Evolutionary conservation across 2,329 filamentous ascomycete species (phyloP).

Genomic region (Albifimbria verrucaria): DNA sequence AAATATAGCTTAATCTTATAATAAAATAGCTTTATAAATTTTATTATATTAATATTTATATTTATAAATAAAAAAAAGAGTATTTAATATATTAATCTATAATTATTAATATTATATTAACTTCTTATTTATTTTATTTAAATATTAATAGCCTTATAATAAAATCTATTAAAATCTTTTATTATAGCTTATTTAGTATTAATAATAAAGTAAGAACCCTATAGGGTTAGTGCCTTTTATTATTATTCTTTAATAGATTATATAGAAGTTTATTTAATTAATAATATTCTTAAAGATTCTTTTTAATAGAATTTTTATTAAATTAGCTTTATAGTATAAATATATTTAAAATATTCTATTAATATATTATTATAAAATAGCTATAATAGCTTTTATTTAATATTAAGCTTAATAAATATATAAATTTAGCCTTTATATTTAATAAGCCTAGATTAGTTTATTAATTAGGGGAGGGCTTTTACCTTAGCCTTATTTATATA

Average conservation of each 20-base stretch:
- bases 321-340: neutral
- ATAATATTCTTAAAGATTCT: neutral
- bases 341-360: conserved; percentile 1
- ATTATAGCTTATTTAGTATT: neutral
- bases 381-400: conserved; percentile 1
- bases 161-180: neutral
- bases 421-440: neutral
- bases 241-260: neutral
- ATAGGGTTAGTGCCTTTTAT: neutral
- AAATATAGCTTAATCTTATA: neutral
- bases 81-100: conserved; percentile 1
- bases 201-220: neutral
- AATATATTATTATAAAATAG: conserved; percentile 8
- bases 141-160: neutral
- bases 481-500: neutral
- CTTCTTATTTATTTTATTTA: neutral
- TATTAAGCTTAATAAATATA: neutral
- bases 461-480: neutral
- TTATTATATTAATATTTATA: neutral
- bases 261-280: conserved; percentile 1
- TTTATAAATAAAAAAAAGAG: neutral
- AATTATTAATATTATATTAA: conserved; percentile 2
- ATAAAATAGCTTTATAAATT: neutral
- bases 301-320: conserved; percentile 4
- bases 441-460: neutral